Evolutionary conservation across 139 green algal genomes (phyloP), one percentile per base, ranked within the genome.

Genomic region (Chlorella sp.): DNA sequence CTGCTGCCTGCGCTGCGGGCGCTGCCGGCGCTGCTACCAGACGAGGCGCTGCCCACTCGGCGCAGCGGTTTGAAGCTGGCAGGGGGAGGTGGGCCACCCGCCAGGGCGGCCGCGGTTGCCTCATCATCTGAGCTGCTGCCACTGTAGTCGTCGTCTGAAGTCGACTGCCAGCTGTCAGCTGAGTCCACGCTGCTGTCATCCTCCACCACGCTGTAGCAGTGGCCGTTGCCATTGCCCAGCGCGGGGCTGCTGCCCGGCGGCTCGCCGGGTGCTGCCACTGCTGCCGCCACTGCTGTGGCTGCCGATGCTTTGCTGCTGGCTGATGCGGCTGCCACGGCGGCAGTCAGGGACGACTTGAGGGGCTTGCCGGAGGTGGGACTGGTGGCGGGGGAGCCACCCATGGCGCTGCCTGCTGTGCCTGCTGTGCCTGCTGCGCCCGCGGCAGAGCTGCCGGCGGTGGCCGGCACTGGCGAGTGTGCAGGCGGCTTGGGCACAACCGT

Each of bases 141-240:
- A 41, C 62, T 85, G 40, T 67, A 79, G 7, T 86, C 70, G 30
- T 86, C 81, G 40, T 86, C 81, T 19, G 81, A 86, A 20, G 70
- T 81, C 5, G 81, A 86, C 11, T 36, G 69, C 81, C 81, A 86
- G 68, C 80, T 85, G 80, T 79, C 80, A 0, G 20, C 69, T 16
- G 60, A 73, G 48, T 69, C 48, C 14, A 32, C 20, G 19, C 64
- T 68, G 65, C 64, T 67, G 48, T 1, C 36, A 36, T 34, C 9
- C 2, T 38, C 41, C 9, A 26, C 70, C 38, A 22, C 20, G 9
- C 30, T 43, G 65, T n/a, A 54, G 8, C 46, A 11, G 46, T 54
- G 46, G 46, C 46, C 46, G 11, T 54, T 54, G 46, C 46, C 46
- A 54, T 54, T 54, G 46, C 46, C 46, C 8, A 41, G 16, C 7